phyloP scores from a whole-genome alignment of 768 basidiomycete species.

The Psilocybe cyanescens region DNA sequence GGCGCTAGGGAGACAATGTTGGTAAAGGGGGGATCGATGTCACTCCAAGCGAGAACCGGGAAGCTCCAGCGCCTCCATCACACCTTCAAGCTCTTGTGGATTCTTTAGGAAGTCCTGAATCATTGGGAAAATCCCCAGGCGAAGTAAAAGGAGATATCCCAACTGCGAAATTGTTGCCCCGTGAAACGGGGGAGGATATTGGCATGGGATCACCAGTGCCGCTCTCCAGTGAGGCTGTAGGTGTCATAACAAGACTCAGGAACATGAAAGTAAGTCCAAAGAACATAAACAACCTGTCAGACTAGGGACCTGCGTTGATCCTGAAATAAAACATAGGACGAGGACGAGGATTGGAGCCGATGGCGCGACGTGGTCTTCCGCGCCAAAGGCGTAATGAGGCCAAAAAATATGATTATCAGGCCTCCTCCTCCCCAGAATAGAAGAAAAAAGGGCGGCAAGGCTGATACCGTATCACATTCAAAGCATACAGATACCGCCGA shows the following conservation, averaged over 20 bases:
- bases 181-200: slow-evolving; percentile 86
- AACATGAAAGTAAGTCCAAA: slow-evolving; percentile 72
- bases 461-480: slow-evolving; percentile 32
- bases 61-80: slow-evolving; percentile 60
- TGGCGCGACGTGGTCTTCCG: slow-evolving; percentile 88
- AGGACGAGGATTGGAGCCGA: slow-evolving; percentile 86
- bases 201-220: slow-evolving; percentile 88
- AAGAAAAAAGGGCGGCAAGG: slow-evolving; percentile 62
- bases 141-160: slow-evolving; percentile 13
- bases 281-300: slow-evolving; percentile 1
- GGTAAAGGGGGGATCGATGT: slow-evolving; percentile 85
- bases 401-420: slow-evolving; percentile 44
- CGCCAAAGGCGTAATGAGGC: slow-evolving; percentile 64
- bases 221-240: slow-evolving; percentile 75
- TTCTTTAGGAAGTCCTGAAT: slow-evolving; percentile 50
- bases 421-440: slow-evolving; percentile 65
- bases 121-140: slow-evolving; percentile 29
- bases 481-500: not conserved
- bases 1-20: slow-evolving; percentile 62
- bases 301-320: not conserved
- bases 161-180: slow-evolving; percentile 59
- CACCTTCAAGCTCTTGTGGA: slow-evolving; percentile 46
- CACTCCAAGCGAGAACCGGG: slow-evolving; percentile 66
- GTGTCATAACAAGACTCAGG: slow-evolving; percentile 75
- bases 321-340: slow-evolving; percentile 53